phyloP scores from a whole-genome alignment of 176 grass and related monocot genomes.

The Carex scoparia region DNA sequence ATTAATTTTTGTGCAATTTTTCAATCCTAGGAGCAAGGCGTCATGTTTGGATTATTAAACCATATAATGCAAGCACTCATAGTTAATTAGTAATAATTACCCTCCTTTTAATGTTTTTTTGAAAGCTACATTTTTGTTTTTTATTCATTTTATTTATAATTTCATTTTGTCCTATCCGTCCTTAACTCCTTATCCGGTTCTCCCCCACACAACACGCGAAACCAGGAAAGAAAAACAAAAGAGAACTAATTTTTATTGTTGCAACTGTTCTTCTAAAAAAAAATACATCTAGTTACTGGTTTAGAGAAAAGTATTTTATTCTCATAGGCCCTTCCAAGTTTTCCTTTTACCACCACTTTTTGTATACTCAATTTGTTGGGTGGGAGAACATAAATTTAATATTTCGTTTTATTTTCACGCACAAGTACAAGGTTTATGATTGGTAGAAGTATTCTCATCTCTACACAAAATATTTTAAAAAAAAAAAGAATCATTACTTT shows the following conservation, averaged over 20 bases:
- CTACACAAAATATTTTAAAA: neutral
- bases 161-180: neutral
- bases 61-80: neutral
- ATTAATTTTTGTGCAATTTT: constrained; percentile 6
- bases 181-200: neutral
- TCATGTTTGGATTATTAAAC: constrained; percentile 4
- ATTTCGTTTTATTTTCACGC: neutral
- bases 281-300: too few relatives aligned
- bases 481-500: neutral
- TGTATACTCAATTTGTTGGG: too few relatives aligned
- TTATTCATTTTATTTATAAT: too few relatives aligned
- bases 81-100: neutral
- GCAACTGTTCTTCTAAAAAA: too few relatives aligned
- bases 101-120: constrained; percentile 8
- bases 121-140: constrained; percentile 3
- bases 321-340: neutral
- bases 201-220: neutral
- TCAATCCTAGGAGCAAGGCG: neutral
- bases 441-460: too few relatives aligned
- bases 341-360: neutral
- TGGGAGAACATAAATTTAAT: neutral
- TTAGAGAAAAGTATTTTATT: too few relatives aligned
- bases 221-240: neutral
- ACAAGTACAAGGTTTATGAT: too few relatives aligned
- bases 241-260: neutral